A percentile compares a stretch with the other conserved stretches of the same genome.
Conservation (phyloP, 306 rosid genomes). For the Purshia tridentata region DNA sequence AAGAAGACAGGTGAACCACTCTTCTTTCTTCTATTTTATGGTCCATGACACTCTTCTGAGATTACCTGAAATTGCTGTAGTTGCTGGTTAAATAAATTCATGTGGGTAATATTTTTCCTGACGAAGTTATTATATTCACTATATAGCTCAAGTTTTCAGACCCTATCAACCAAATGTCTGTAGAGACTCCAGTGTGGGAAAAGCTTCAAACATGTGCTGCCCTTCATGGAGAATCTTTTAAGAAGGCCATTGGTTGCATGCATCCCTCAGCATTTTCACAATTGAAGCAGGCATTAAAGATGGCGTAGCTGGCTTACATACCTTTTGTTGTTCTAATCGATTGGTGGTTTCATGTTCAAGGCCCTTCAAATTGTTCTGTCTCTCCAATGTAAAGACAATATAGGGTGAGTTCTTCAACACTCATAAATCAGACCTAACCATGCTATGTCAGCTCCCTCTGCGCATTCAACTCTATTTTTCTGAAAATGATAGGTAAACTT, state of each 20-base stretch:
- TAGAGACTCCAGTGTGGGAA: constrained; percentile 78
- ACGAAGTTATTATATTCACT: constrained; percentile 30
- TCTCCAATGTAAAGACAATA: constrained; percentile 35
- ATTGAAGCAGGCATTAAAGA: constrained; percentile 84
- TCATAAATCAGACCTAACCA: background rate
- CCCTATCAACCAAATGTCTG: constrained; percentile 74
- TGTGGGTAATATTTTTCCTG: constrained; percentile 14
- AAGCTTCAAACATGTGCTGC: constrained; percentile 88
- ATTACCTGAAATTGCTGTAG: background rate
- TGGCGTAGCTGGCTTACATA: constrained; percentile 45
- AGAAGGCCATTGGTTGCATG: constrained; percentile 71
- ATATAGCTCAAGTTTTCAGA: constrained; percentile 84
- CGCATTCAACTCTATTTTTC: background rate
- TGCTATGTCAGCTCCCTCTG: background rate
- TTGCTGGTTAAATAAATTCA: constrained; percentile 15
- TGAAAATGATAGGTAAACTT: background rate
- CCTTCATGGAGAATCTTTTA: constrained; percentile 92
- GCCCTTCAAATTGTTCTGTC: constrained; percentile 29
- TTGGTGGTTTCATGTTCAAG: constrained; percentile 27
- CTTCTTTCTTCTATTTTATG: background rate
- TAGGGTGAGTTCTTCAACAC: constrained; percentile 42
- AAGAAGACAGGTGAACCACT: constrained; percentile 69
- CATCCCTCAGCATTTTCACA: constrained; percentile 85
- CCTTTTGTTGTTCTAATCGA: constrained; percentile 19
- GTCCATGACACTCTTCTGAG: constrained; percentile 9